Percentiles rank a stretch among this genome's conserved stretches.
These are phyloP conservation scores for Debaryomyces sp. DNA, from an alignment of 1,139 yeast species.

Conservation along the genomic window DNA sequence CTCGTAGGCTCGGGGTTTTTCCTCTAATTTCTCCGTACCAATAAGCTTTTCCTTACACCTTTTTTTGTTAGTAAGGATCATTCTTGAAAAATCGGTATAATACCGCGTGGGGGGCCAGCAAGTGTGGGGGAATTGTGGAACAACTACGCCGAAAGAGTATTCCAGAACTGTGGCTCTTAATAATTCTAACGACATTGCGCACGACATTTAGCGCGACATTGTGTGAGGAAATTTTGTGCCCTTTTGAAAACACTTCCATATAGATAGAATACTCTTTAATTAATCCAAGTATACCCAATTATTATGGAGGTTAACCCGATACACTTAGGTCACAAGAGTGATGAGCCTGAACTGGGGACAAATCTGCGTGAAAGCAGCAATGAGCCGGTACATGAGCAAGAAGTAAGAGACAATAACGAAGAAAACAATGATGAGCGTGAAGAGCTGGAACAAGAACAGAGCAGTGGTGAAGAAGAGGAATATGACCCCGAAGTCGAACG, in stretches of 20 bases:
- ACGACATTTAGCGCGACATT: neutral
- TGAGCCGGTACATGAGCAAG: neutral
- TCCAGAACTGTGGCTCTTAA: no score
- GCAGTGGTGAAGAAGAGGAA: neutral
- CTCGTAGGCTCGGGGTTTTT: neutral
- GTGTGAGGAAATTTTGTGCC: neutral
- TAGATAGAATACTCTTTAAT: neutral
- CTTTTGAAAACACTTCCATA: neutral
- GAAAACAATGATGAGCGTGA: slow-evolving; percentile 1
- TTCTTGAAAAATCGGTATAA: neutral
- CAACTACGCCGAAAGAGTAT: neutral
- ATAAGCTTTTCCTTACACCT: no score
- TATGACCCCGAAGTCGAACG: neutral
- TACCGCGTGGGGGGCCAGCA: neutral
- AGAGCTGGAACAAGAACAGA: neutral
- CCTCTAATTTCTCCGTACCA: neutral
- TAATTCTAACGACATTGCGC: neutral
- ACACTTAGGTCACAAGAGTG: slow-evolving; percentile 1
- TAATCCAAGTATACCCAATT: neutral
- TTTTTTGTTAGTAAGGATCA: neutral
- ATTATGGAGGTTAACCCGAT: slow-evolving; percentile 11
- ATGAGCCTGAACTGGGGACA: neutral
- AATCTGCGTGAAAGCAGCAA: neutral
- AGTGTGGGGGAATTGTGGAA: neutral
- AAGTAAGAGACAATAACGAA: neutral